These are phyloP conservation scores for Aspergillus sp. DNA, from an alignment of 2,329 filamentous ascomycete genomes.

Conservation along the genomic window DNA sequence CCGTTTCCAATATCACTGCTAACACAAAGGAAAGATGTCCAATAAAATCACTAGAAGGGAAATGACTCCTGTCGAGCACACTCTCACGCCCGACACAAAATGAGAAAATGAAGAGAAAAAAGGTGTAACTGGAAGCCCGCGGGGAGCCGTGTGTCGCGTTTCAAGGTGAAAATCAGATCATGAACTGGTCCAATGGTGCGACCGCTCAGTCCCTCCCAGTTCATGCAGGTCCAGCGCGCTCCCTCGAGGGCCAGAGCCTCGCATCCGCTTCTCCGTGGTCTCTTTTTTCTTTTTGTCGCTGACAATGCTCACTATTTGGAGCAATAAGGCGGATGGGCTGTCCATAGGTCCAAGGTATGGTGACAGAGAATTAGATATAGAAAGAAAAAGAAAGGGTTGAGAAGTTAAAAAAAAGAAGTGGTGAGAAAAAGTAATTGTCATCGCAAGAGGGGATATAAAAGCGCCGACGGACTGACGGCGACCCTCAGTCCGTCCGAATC, in stretches of 20 bases:
- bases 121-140: slow-evolving; percentile 14
- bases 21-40: slow-evolving; percentile 30
- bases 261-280: background rate
- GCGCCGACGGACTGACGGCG: slow-evolving; percentile 24
- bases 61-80: slow-evolving; percentile 8
- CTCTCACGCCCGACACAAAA: slow-evolving; percentile 27
- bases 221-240: slow-evolving; percentile 26
- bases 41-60: slow-evolving; percentile 26
- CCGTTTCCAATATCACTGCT: slow-evolving; percentile 1
- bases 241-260: slow-evolving; percentile 3
- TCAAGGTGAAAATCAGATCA: background rate
- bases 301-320: slow-evolving; percentile 9
- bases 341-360: slow-evolving; percentile 17
- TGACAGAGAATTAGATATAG: slow-evolving; percentile 23
- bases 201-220: slow-evolving; percentile 18
- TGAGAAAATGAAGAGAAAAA: slow-evolving; percentile 24
- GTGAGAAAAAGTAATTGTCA: slow-evolving; percentile 9
- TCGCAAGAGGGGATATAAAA: slow-evolving; percentile 24
- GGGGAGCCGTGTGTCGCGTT: background rate
- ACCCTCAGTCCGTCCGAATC: slow-evolving; percentile 26
- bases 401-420: slow-evolving; percentile 8
- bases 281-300: slow-evolving; percentile 3
- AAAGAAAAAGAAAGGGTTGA: slow-evolving; percentile 18
- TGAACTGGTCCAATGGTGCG: background rate
- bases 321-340: slow-evolving; percentile 7